These are phyloP conservation scores for Isabelozyma gotoi DNA, from an alignment of 805 yeast genomes.

Conservation along the genomic window DNA sequence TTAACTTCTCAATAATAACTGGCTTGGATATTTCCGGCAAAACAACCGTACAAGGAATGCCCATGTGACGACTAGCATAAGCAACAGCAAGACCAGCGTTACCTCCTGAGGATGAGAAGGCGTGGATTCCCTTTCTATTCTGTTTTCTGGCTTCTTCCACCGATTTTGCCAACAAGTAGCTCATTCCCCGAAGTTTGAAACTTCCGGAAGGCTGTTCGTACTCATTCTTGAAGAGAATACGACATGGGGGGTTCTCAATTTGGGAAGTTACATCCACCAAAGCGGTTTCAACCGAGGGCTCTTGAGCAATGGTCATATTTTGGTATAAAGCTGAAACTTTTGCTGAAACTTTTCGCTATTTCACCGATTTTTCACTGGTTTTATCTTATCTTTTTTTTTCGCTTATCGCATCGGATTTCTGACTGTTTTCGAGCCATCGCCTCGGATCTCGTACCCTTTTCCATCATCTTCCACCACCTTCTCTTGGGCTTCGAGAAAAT, in stretches of 20 bases:
- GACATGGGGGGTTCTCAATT: slow-evolving; percentile 32
- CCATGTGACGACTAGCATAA: slow-evolving; percentile 18
- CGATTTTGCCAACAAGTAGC: slow-evolving; percentile 40
- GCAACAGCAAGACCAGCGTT: slow-evolving; percentile 39
- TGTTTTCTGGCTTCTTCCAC: slow-evolving; percentile 23
- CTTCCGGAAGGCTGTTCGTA: slow-evolving; percentile 57
- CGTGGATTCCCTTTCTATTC: slow-evolving; percentile 15
- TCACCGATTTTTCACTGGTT: no score
- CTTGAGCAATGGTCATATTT: neutral
- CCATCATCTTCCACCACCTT: no score
- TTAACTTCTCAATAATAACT: slow-evolving; percentile 16
- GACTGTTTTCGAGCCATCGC: neutral
- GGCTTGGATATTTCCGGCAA: slow-evolving; percentile 22
- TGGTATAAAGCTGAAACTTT: no score
- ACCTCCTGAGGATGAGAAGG: slow-evolving; percentile 33
- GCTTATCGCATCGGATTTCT: neutral
- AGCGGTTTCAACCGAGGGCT: slow-evolving; percentile 12
- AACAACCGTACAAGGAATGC: slow-evolving; percentile 28
- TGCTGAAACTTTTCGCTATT: no score
- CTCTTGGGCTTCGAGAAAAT: neutral
- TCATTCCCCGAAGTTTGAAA: slow-evolving; percentile 57
- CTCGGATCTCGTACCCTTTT: neutral
- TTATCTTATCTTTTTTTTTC: no score
- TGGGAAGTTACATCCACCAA: slow-evolving; percentile 35
- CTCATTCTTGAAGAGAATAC: slow-evolving; percentile 49